Evolutionary conservation across 768 basidiomycete genomes (phyloP).

Genomic region (Boletus rex-veris): DNA sequence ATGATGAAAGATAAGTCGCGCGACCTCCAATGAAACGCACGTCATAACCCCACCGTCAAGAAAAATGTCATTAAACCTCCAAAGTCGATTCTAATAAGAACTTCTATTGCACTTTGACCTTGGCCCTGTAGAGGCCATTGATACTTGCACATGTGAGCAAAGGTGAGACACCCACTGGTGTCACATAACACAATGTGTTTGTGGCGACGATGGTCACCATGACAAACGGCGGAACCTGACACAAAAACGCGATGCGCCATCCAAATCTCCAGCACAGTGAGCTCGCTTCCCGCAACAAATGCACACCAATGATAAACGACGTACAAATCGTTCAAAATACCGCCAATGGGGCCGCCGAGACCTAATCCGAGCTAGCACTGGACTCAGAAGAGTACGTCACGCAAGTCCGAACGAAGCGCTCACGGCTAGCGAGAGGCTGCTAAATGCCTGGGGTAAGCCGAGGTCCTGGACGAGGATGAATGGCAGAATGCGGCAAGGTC

Average conservation of each 20-base stretch:
- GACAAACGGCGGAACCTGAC: slow-evolving; percentile 8
- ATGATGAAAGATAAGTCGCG: background rate
- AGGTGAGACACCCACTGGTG: slow-evolving; percentile 3
- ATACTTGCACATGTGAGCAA: background rate
- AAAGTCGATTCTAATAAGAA: slow-evolving; percentile 12
- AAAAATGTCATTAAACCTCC: slow-evolving; percentile 10
- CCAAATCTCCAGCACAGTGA: background rate
- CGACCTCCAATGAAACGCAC: background rate
- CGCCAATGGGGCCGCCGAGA: slow-evolving; percentile 10
- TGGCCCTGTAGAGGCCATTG: slow-evolving; percentile 3
- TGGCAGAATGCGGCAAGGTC: background rate
- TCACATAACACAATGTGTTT: slow-evolving; percentile 4
- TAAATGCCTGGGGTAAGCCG: slow-evolving; percentile 41
- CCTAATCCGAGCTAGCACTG: slow-evolving; percentile 8
- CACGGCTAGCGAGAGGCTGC: slow-evolving; percentile 22
- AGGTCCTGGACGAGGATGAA: background rate
- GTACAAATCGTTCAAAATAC: slow-evolving; percentile 12
- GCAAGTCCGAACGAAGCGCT: background rate
- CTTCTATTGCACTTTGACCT: slow-evolving; percentile 3
- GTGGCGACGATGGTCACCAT: slow-evolving; percentile 2
- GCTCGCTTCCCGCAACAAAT: background rate
- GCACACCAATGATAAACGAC: background rate
- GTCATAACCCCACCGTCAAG: background rate
- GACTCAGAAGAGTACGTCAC: background rate
- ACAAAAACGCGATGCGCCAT: slow-evolving; percentile 40